phyloP scores from a whole-genome alignment of 75 land plant genomes.

The Azolla pinnata region DNA sequence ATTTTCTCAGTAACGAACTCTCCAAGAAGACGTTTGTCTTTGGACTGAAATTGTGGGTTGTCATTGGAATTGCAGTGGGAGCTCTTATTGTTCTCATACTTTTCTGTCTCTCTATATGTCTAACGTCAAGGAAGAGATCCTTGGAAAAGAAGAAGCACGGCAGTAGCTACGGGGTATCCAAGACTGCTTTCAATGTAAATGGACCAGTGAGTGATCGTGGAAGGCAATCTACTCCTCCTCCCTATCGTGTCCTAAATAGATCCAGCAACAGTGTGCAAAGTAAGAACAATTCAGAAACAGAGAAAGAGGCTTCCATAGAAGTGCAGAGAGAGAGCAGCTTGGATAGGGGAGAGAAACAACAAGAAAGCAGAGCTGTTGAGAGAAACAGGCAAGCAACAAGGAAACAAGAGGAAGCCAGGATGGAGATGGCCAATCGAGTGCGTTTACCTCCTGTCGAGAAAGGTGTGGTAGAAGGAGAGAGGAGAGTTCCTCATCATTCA shows the following conservation, averaged over 20 bases:
- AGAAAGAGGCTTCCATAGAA: no score
- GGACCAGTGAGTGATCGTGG: no score
- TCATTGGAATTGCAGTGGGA: conserved; percentile 47
- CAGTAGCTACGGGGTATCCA: no score
- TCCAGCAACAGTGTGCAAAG: no score
- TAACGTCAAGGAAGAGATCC: conserved; percentile 31
- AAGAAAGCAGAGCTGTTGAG: no score
- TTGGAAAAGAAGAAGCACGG: conserved; percentile 7
- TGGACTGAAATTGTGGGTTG: conserved; percentile 61
- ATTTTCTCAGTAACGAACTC: conserved; percentile 26
- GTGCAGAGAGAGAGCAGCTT: no score
- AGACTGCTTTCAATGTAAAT: background rate
- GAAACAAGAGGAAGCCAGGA: conserved; percentile 11
- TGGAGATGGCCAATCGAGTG: conserved; percentile 2
- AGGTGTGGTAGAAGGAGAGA: background rate
- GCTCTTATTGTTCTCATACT: conserved; percentile 40
- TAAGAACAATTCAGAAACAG: no score
- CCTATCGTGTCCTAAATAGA: no score
- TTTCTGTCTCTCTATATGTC: conserved; percentile 36
- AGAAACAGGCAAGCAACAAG: no score
- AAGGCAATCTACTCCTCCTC: no score
- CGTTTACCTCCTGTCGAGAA: conserved; percentile 5
- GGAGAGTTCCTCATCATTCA: conserved; percentile 4
- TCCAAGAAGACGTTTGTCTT: conserved; percentile 41
- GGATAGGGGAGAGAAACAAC: no score